These are phyloP conservation scores for Cyberlindnera nakhonratchasimensis DNA, from an alignment of 805 yeast genomes.

Conservation along the genomic window DNA sequence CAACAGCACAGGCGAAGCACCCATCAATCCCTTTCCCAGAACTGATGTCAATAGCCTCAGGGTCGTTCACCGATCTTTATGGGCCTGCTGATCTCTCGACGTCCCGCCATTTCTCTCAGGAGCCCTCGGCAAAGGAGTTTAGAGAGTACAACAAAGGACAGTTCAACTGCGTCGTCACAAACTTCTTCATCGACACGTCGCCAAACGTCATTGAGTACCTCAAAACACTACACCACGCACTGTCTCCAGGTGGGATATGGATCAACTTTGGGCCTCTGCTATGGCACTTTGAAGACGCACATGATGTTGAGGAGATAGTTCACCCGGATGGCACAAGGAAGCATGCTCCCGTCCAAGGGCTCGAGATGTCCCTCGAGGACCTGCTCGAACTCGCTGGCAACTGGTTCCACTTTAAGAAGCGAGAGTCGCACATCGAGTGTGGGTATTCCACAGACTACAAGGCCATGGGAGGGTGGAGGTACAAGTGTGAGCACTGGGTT, in stretches of 20 bases:
- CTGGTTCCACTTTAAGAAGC: slow-evolving; percentile 43
- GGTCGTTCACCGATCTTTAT: slow-evolving; percentile 66
- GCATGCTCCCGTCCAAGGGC: slow-evolving; percentile 43
- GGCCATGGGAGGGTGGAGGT: slow-evolving; percentile 52
- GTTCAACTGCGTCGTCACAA: slow-evolving; percentile 49
- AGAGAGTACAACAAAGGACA: slow-evolving; percentile 35
- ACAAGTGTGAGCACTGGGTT: slow-evolving; percentile 69
- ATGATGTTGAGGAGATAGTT: slow-evolving; percentile 25
- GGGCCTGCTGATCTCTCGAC: slow-evolving; percentile 39
- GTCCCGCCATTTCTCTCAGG: slow-evolving; percentile 25
- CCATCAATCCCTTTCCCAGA: slow-evolving; percentile 44
- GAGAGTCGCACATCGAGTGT: slow-evolving; percentile 42
- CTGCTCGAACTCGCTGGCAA: slow-evolving; percentile 48
- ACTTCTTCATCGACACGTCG: slow-evolving; percentile 65
- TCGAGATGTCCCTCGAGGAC: slow-evolving; percentile 60
- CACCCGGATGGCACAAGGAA: slow-evolving; percentile 25
- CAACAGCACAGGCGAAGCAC: slow-evolving; percentile 29
- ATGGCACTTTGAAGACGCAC: slow-evolving; percentile 67
- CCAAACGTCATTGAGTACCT: slow-evolving; percentile 56
- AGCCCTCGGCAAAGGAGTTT: slow-evolving; percentile 39
- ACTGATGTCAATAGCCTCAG: slow-evolving; percentile 68
- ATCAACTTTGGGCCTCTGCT: slow-evolving; percentile 64
- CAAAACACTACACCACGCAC: slow-evolving; percentile 40
- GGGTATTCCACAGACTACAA: slow-evolving; percentile 51
- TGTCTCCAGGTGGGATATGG: slow-evolving; percentile 49